Percentiles rank a stretch among this genome's conserved stretches.
Conservation (phyloP, 1,284 basidiomycete species). For the Pseudozyma hubeiensis region DNA sequence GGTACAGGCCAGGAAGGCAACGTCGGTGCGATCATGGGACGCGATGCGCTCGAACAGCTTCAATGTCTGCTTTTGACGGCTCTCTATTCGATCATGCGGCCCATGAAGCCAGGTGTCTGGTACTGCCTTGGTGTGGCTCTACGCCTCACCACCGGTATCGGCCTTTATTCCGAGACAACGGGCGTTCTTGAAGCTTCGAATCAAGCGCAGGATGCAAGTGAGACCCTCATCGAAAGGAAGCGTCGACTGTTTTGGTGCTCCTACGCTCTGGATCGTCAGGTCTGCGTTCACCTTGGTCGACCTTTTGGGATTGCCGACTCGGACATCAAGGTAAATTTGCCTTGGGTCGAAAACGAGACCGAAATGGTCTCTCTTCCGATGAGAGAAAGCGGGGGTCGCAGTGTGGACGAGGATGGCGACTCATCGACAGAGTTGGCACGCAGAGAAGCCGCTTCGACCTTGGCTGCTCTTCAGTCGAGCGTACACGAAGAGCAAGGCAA, state of each 20-base stretch:
- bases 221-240: slow-evolving; percentile 40
- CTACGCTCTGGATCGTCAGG: slow-evolving; percentile 47
- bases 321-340: slow-evolving; percentile 47
- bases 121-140: slow-evolving; percentile 49
- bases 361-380: slow-evolving; percentile 37
- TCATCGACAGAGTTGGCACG: slow-evolving; percentile 42
- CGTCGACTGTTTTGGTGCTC: slow-evolving; percentile 53
- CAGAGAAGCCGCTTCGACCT: slow-evolving; percentile 43
- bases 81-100: slow-evolving; percentile 52
- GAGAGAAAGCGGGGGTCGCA: slow-evolving; percentile 4
- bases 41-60: slow-evolving; percentile 50
- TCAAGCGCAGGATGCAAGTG: slow-evolving; percentile 21
- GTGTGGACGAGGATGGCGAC: slow-evolving; percentile 26
- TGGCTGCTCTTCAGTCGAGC: slow-evolving; percentile 40
- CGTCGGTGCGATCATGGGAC: slow-evolving; percentile 50
- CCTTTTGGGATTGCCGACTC: slow-evolving; percentile 52
- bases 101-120: slow-evolving; percentile 51
- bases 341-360: slow-evolving; percentile 35
- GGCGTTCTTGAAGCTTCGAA: slow-evolving; percentile 32
- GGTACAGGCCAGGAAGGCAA: slow-evolving; percentile 30
- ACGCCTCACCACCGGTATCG: slow-evolving; percentile 48
- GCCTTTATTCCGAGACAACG: slow-evolving; percentile 39
- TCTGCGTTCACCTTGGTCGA: slow-evolving; percentile 48
- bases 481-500: slow-evolving; percentile 15
- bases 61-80: slow-evolving; percentile 48